phyloP scores from a whole-genome alignment of 805 yeast genomes.

The Gaillardinia entomophila region DNA sequence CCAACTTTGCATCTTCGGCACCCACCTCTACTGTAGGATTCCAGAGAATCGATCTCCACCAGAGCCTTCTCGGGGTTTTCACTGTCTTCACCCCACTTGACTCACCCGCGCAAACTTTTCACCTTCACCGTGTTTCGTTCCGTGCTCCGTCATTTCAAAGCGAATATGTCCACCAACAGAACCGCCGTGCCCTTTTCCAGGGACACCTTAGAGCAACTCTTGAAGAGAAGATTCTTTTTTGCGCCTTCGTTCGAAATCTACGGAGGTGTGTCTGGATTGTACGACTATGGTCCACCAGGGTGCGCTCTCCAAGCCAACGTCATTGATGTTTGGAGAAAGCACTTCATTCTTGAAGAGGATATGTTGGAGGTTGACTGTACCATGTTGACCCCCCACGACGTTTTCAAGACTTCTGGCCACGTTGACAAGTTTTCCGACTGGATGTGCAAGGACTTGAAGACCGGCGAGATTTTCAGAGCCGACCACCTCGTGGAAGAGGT shows the following conservation, averaged over 20 bases:
- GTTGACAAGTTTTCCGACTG: slow-evolving; percentile 98
- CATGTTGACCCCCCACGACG: slow-evolving; percentile 96
- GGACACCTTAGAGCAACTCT: slow-evolving; percentile 81
- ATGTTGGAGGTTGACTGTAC: slow-evolving; percentile 98
- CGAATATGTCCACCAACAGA: slow-evolving; percentile 21
- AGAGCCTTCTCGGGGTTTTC: no score
- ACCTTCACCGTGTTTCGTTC: not conserved
- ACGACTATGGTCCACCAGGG: slow-evolving; percentile 99
- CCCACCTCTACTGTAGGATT: no score
- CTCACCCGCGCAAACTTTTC: no score
- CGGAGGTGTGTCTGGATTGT: slow-evolving; percentile 97
- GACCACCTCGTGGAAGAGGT: slow-evolving; percentile 98
- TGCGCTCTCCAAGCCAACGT: slow-evolving; percentile 97
- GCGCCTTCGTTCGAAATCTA: slow-evolving; percentile 97
- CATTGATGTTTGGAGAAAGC: slow-evolving; percentile 95
- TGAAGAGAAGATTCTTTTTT: slow-evolving; percentile 93
- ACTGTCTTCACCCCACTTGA: no score
- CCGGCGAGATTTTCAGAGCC: slow-evolving; percentile 98
- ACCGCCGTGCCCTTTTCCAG: slow-evolving; percentile 55
- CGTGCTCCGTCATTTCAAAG: not conserved
- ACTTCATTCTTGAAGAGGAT: slow-evolving; percentile 94
- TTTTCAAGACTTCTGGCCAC: slow-evolving; percentile 96
- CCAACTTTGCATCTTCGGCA: no score
- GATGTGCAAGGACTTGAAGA: slow-evolving; percentile 95
- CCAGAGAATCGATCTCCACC: no score